phyloP scores from a whole-genome alignment of 352 stramenopile species.

The Pythium grandisporangium region DNA sequence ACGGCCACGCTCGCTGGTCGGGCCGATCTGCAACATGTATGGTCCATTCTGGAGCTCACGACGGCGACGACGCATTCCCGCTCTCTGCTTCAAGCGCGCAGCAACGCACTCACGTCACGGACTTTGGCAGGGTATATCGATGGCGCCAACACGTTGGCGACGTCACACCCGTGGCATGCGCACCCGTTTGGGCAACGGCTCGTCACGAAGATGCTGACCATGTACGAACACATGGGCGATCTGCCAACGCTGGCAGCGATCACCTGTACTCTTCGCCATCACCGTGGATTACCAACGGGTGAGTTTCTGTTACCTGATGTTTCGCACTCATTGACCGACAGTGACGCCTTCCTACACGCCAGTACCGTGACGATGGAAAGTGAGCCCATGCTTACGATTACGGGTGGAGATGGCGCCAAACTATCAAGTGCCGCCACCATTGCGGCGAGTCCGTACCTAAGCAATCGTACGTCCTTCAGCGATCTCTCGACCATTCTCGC shows the following conservation, averaged over 20 bases:
- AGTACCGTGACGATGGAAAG: too few relatives aligned
- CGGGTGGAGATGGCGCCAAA: too few relatives aligned
- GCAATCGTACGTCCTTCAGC: constrained; percentile 16
- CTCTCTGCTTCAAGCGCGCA: too few relatives aligned
- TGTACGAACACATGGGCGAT: constrained; percentile 77
- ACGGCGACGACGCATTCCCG: too few relatives aligned
- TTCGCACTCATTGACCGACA: too few relatives aligned
- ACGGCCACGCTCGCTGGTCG: constrained; percentile 44
- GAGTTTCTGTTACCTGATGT: too few relatives aligned
- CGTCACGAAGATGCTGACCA: constrained; percentile 62
- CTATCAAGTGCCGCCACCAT: too few relatives aligned
- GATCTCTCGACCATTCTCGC: constrained; percentile 11
- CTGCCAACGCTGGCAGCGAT: constrained; percentile 70
- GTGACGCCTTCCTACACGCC: too few relatives aligned
- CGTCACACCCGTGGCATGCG: constrained; percentile 59
- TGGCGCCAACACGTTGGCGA: constrained; percentile 16
- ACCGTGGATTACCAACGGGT: too few relatives aligned
- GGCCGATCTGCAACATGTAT: constrained; percentile 71
- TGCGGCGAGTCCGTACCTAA: constrained; percentile 7
- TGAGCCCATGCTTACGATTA: too few relatives aligned
- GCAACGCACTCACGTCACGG: too few relatives aligned
- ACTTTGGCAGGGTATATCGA: too few relatives aligned
- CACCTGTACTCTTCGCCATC: constrained; percentile 39
- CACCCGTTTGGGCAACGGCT: constrained; percentile 74
- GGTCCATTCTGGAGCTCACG: constrained; percentile 68